A percentile compares a stretch with the other conserved stretches of the same genome.
These are phyloP conservation scores for Phytomonas francai DNA, from an alignment of 208 protist species.

Conservation along the genomic window DNA sequence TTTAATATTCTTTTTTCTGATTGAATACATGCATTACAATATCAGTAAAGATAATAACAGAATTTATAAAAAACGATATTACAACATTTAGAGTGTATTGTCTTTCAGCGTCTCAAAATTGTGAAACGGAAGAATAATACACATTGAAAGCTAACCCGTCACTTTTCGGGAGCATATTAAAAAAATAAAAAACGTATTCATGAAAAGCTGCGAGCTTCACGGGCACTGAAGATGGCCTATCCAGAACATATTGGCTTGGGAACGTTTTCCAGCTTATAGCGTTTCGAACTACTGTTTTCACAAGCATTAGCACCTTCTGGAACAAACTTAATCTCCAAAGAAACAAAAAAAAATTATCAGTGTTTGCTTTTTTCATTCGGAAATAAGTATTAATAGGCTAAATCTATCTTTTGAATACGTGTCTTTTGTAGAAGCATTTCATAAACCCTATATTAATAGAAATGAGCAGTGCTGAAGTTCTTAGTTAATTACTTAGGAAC, in stretches of 20 bases:
- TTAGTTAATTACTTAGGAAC: not conserved
- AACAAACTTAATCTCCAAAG: not conserved
- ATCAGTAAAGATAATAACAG: conserved; percentile 10
- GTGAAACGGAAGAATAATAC: not conserved
- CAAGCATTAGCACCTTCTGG: not conserved
- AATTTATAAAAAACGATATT: conserved; percentile 8
- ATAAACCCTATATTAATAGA: not conserved
- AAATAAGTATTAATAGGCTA: not conserved
- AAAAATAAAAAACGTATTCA: not conserved
- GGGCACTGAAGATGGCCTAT: not conserved
- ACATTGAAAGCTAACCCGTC: not conserved
- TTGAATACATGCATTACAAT: not conserved
- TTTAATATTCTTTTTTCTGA: not conserved
- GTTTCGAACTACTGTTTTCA: too few species aligned
- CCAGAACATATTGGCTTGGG: not conserved
- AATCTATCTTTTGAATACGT: not conserved
- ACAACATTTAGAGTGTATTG: not conserved
- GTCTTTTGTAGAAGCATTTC: not conserved
- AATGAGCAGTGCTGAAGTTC: not conserved
- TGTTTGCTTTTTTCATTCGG: not conserved
- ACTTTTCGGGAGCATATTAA: not conserved
- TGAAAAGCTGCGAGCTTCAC: not conserved
- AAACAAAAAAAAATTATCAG: not conserved
- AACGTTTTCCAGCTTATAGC: too few species aligned
- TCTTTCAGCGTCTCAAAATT: not conserved